Evolutionary conservation across 2,329 filamentous ascomycete genomes (phyloP).

Genomic region (Nannizziopsis arthrosporioides): DNA sequence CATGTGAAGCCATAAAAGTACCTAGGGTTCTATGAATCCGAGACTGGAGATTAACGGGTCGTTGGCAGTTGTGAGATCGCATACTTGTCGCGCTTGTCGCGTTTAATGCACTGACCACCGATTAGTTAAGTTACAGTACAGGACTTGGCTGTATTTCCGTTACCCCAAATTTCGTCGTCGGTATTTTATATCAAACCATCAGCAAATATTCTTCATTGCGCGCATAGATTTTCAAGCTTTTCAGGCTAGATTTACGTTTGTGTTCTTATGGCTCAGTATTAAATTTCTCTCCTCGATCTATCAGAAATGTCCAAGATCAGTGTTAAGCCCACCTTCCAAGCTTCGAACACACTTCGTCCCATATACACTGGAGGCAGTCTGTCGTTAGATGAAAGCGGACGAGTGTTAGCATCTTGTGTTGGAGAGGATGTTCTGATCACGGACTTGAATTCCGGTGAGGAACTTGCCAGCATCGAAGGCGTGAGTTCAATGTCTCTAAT

Average conservation of each 20-base stretch:
- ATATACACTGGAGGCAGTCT: conserved; percentile 89
- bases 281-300: background rate
- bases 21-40: too few species aligned
- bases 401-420: conserved; percentile 75
- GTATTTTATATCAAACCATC: background rate
- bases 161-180: conserved; percentile 3
- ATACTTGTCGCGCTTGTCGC: conserved; percentile 12
- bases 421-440: conserved; percentile 86
- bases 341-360: conserved; percentile 69
- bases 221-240: background rate
- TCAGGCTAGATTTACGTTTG: background rate
- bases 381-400: conserved; percentile 67
- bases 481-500: conserved; percentile 40
- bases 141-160: conserved; percentile 1
- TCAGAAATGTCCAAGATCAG: conserved; percentile 40
- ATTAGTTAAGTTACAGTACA: conserved; percentile 22
- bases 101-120: conserved; percentile 22
- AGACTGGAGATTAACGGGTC: background rate
- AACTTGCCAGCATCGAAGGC: conserved; percentile 77
- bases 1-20: too few species aligned
- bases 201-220: background rate
- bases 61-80: too few species aligned
- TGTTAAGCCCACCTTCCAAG: conserved; percentile 79
- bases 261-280: conserved; percentile 4
- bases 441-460: conserved; percentile 67